Percentiles rank a stretch among this genome's conserved stretches.
phyloP scores from a whole-genome alignment of 1,139 yeast genomes.

The Saccharomycopsis crataegensis region DNA sequence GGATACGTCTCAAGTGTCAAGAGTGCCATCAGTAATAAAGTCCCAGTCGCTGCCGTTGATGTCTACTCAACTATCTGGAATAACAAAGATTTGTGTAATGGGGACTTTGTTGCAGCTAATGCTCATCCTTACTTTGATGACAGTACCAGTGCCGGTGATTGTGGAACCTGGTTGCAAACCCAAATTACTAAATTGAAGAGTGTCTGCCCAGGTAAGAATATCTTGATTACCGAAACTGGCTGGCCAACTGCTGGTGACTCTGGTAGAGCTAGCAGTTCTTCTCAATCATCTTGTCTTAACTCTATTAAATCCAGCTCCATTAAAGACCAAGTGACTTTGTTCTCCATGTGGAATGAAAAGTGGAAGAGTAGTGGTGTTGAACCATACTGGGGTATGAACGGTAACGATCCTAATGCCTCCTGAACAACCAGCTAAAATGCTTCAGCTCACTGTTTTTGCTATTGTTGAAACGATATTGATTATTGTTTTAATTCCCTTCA shows the following conservation, averaged over 20 bases:
- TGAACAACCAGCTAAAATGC: neutral
- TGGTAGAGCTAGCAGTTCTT: constrained; percentile 52
- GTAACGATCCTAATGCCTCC: constrained; percentile 9
- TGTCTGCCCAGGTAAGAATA: constrained; percentile 50
- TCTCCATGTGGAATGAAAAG: constrained; percentile 68
- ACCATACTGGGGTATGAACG: constrained; percentile 62
- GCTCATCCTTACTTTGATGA: constrained; percentile 80
- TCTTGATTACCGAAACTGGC: constrained; percentile 68
- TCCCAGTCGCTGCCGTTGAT: constrained; percentile 70
- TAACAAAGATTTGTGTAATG: constrained; percentile 63
- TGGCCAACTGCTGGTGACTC: constrained; percentile 73
- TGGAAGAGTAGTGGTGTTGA: constrained; percentile 71
- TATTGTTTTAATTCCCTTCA: too few species aligned
- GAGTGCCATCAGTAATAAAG: constrained; percentile 56
- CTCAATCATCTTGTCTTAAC: constrained; percentile 54
- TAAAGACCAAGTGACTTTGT: constrained; percentile 49
- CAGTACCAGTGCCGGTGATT: constrained; percentile 50
- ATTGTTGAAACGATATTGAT: too few species aligned
- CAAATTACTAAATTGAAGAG: constrained; percentile 61
- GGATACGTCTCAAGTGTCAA: constrained; percentile 51
- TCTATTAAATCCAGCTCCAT: constrained; percentile 52
- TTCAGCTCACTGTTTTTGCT: too few species aligned
- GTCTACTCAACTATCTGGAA: constrained; percentile 61
- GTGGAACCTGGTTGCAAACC: constrained; percentile 63
- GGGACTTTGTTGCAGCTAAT: constrained; percentile 76